These are phyloP conservation scores for Penicillium sp. DNA, from an alignment of 2,329 filamentous ascomycete species.

Conservation along the genomic window DNA sequence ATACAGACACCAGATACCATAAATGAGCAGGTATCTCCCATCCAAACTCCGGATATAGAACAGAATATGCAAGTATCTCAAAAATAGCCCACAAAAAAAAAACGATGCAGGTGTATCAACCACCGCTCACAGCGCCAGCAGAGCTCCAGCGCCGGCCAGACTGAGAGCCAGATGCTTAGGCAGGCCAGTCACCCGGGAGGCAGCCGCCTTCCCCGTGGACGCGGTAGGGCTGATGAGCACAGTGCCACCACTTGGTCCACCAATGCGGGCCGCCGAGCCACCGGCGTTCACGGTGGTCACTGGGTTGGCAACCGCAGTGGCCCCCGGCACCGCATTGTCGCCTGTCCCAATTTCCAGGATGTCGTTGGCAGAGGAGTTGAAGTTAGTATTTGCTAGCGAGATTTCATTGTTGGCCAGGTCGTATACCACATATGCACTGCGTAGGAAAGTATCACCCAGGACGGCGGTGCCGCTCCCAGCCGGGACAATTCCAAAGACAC, in stretches of 20 bases:
- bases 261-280: slow-evolving; percentile 46
- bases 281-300: slow-evolving; percentile 47
- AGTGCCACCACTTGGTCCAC: slow-evolving; percentile 23
- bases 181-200: slow-evolving; percentile 14
- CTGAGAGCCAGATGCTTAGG: slow-evolving; percentile 19
- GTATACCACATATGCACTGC: slow-evolving; percentile 63
- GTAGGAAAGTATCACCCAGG: slow-evolving; percentile 62
- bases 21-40: too few species aligned
- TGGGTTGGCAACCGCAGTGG: slow-evolving; percentile 51
- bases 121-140: slow-evolving; percentile 18
- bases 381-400: slow-evolving; percentile 59
- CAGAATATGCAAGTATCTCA: background rate
- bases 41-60: too few species aligned
- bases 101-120: background rate
- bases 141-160: slow-evolving; percentile 25
- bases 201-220: slow-evolving; percentile 18
- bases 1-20: too few species aligned
- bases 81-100: background rate
- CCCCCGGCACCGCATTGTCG: slow-evolving; percentile 50
- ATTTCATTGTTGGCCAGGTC: slow-evolving; percentile 60
- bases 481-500: slow-evolving; percentile 52
- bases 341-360: slow-evolving; percentile 56
- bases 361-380: slow-evolving; percentile 53
- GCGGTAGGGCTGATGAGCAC: slow-evolving; percentile 15
- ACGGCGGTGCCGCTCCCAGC: slow-evolving; percentile 49